These are phyloP conservation scores for Lodderomyces orthopsilosis DNA, from an alignment of 1,139 yeast species.

Conservation along the genomic window DNA sequence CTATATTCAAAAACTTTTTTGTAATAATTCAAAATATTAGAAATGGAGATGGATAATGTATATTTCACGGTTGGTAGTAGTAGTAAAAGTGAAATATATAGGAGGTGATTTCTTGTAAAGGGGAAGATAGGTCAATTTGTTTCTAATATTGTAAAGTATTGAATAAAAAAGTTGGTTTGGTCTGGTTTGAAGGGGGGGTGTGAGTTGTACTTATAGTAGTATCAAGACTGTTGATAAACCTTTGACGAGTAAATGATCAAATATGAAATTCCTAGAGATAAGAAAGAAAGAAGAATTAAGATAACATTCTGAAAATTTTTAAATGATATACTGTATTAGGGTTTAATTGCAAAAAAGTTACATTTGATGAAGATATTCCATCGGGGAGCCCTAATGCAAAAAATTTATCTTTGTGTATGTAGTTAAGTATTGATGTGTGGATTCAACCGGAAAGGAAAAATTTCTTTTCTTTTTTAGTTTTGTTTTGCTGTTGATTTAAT, in stretches of 20 bases:
- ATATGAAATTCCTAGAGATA: not conserved
- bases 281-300: not conserved
- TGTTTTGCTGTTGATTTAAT: no score
- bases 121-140: not conserved
- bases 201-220: not conserved
- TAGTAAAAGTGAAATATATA: constrained; percentile 10
- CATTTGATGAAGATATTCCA: not conserved
- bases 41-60: constrained; percentile 12
- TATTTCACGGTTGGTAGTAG: constrained; percentile 7
- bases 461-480: not conserved
- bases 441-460: not conserved
- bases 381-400: not conserved
- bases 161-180: not conserved
- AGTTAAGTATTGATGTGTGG: not conserved
- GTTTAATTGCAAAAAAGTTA: not conserved
- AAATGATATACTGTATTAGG: not conserved
- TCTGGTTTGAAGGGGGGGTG: not conserved
- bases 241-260: no score
- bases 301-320: no score
- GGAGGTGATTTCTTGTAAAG: constrained; percentile 10
- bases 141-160: constrained; percentile 1
- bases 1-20: no score
- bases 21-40: not conserved
- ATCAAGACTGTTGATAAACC: no score
- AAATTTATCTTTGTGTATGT: not conserved